Evolutionary conservation across 2,329 filamentous ascomycete species (phyloP), one percentile per base, ranked within the genome.

Genomic region (Fusarium chaquense): DNA sequence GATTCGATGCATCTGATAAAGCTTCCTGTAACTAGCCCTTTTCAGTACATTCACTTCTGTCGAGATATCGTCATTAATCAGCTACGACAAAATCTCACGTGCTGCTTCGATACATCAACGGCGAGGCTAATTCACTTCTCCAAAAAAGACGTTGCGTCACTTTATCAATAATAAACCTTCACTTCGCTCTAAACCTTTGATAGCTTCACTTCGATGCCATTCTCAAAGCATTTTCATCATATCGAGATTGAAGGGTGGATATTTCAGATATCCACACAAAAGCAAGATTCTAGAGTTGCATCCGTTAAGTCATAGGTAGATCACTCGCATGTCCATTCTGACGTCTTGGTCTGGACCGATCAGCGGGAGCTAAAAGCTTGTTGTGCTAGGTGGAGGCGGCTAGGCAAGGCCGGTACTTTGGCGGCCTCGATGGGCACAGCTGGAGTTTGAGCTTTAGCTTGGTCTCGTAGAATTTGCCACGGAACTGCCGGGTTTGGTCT

Each of bases 361-460:
- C 41, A 46, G 36, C 41, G 41, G 40, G 26, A 55, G 26, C 50
- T 55, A 59, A 56, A 46, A 56, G 18, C 33, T 55, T 59, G 50
- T 22, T 33, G 18, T 47, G 36, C 22, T n/a, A 6, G 1, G 30
- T 38, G 52, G 38, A 30, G 49, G 20, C 2, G 28, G 8, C 43
- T 56, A 56, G 53, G 28, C 3, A 18, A 40, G 4, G 35, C 35
- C 49, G 49, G 13, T 58, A 53, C 46, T 18, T 32, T 9, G 26
- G 6, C 2, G 32, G 26, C 11, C 30, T 50, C 1, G 18, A 40
- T 13, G 24, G 18, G 2, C 20, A 50, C 32, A 45, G 16, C 20
- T 44, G 28, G 7, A 20, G 51, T 5, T 46, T 36, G 10, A 54
- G 30, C 41, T 46, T 45, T 26, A 18, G 33, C 20, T 24, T 32